Conservation (phyloP, 495 filamentous ascomycete genomes). For the Daldinia grandis region DNA sequence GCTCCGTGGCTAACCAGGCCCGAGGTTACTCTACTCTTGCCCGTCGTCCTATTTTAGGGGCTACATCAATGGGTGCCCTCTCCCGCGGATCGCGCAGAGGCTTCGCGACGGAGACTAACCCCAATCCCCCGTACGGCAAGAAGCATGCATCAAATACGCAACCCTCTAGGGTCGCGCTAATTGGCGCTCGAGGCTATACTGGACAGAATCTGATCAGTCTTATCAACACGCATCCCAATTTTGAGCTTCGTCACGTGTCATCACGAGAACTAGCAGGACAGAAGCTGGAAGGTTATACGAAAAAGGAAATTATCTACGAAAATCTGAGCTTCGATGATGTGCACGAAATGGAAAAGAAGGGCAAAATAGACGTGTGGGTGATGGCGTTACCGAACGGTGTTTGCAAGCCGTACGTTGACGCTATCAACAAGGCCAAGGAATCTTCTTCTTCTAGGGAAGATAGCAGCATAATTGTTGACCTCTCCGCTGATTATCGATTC, state of each 20-base stretch:
- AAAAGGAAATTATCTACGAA: conserved; percentile 93
- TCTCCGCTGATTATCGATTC: conserved; percentile 96
- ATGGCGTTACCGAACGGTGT: conserved; percentile 98
- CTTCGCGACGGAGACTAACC: conserved; percentile 70
- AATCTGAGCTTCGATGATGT: conserved; percentile 91
- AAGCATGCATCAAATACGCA: conserved; percentile 86
- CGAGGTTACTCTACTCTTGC: conserved; percentile 42
- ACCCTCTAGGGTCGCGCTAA: conserved; percentile 86
- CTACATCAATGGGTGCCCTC: conserved; percentile 25
- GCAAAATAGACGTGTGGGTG: conserved; percentile 97
- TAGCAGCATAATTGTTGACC: conserved; percentile 86
- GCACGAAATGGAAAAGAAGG: conserved; percentile 85
- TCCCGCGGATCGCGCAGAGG: conserved; percentile 30
- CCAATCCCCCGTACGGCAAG: conserved; percentile 95
- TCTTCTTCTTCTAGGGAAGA: conserved; percentile 54
- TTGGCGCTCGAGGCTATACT: conserved; percentile 95
- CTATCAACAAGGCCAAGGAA: conserved; percentile 75
- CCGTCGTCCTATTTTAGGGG: conserved; percentile 37
- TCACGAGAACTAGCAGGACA: conserved; percentile 93
- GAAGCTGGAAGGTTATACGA: conserved; percentile 89
- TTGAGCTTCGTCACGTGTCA: conserved; percentile 93
- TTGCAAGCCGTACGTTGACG: conserved; percentile 95
- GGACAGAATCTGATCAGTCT: conserved; percentile 92
- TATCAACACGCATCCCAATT: conserved; percentile 89
- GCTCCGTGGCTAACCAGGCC: conserved; percentile 44